A percentile compares a stretch with the other conserved stretches of the same genome.
Conservation (phyloP, 371 early-diverging fungal genomes). For the Mucor racemosus region DNA sequence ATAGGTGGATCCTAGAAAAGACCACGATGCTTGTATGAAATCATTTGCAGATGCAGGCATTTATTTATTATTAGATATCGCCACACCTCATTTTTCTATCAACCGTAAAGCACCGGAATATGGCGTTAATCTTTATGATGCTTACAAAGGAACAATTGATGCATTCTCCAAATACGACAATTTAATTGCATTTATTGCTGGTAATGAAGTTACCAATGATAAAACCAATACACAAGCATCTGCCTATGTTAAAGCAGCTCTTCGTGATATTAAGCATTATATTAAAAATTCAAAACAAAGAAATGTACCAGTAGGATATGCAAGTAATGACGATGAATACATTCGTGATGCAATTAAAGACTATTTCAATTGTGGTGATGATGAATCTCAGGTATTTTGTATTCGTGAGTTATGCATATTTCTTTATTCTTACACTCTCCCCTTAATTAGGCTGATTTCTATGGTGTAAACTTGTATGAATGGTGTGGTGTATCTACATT, state of each 20-base stretch:
- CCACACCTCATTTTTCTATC: conserved; percentile 65
- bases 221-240: conserved; percentile 68
- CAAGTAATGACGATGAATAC: conserved; percentile 76
- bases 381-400: conserved; percentile 49
- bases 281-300: conserved; percentile 47
- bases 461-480: conserved; percentile 72
- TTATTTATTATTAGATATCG: conserved; percentile 75
- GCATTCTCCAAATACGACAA: conserved; percentile 71
- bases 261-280: conserved; percentile 75
- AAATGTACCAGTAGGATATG: conserved; percentile 80
- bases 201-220: conserved; percentile 83
- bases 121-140: conserved; percentile 56
- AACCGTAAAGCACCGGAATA: conserved; percentile 74
- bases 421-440: background rate
- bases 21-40: conserved; percentile 82
- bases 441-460: conserved; percentile 67
- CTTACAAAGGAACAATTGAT: conserved; percentile 65
- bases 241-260: conserved; percentile 74
- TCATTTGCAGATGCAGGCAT: conserved; percentile 69
- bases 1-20: conserved; percentile 62
- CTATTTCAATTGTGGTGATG: conserved; percentile 79
- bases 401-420: background rate
- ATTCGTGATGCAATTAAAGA: conserved; percentile 71
- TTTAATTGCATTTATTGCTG: conserved; percentile 76
- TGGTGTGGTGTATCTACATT: conserved; percentile 67